phyloP scores from a whole-genome alignment of 2,329 filamentous ascomycete genomes.

The Microdochium trichocladiopsis region DNA sequence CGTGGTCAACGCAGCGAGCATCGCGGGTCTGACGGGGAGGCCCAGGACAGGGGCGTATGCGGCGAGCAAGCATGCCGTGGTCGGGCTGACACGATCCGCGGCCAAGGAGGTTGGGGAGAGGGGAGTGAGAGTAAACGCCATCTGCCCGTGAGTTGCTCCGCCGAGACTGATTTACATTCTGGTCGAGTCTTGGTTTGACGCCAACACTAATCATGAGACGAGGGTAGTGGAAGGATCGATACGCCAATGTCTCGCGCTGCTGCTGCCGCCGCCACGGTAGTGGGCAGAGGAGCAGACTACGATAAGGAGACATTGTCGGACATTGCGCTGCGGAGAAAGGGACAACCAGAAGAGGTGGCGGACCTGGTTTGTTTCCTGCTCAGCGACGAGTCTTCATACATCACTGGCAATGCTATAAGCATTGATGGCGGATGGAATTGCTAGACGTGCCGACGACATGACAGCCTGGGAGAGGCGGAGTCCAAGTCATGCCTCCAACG shows the following conservation, averaged over 20 bases:
- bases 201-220: neutral
- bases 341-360: constrained; percentile 22
- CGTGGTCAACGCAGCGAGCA: constrained; percentile 38
- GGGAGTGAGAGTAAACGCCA: constrained; percentile 19
- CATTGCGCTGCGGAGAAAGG: constrained; percentile 12
- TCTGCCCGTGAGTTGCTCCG: constrained; percentile 21
- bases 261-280: constrained; percentile 1
- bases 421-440: constrained; percentile 20
- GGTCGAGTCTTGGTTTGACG: neutral
- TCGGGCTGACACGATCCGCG: constrained; percentile 18
- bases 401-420: constrained; percentile 13
- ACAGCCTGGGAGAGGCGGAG: too few relatives aligned
- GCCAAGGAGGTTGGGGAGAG: constrained; percentile 20
- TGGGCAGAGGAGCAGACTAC: constrained; percentile 6
- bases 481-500: too few relatives aligned
- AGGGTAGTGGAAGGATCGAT: constrained; percentile 16
- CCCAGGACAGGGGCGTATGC: constrained; percentile 19
- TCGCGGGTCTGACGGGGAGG: constrained; percentile 19
- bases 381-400: constrained; percentile 18
- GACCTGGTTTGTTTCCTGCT: constrained; percentile 26
- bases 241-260: constrained; percentile 21
- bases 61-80: constrained; percentile 21
- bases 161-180: neutral
- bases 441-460: too few relatives aligned
- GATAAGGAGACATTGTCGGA: constrained; percentile 7